phyloP scores from a whole-genome alignment of 495 filamentous ascomycete species.

The Aspergillus olivimuriae region DNA sequence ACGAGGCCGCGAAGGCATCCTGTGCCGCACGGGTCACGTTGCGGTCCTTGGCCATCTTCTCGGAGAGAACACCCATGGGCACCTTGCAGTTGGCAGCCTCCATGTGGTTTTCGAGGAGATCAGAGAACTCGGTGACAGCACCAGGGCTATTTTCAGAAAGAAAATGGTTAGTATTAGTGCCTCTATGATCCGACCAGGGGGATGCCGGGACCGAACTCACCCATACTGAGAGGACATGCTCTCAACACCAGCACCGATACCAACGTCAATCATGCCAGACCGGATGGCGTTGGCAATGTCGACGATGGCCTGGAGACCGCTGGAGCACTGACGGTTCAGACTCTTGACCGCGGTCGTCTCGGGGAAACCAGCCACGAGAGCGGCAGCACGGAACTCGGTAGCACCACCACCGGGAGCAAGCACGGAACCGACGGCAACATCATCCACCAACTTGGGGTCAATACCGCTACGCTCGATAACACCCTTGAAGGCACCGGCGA shows the following conservation, averaged over 20 bases:
- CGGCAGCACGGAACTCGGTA: slow-evolving; percentile 92
- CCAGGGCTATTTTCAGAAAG: slow-evolving; percentile 49
- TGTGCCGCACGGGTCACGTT: slow-evolving; percentile 65
- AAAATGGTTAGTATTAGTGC: neutral
- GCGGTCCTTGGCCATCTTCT: slow-evolving; percentile 88
- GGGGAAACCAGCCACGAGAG: slow-evolving; percentile 87
- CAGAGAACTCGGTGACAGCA: slow-evolving; percentile 91
- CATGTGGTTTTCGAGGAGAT: slow-evolving; percentile 75
- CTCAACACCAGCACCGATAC: slow-evolving; percentile 95
- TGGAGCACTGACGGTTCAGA: slow-evolving; percentile 88
- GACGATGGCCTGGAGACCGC: slow-evolving; percentile 80
- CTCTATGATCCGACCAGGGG: neutral
- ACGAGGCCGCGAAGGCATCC: slow-evolving; percentile 82
- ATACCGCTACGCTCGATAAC: slow-evolving; percentile 44
- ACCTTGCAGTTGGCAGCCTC: slow-evolving; percentile 96
- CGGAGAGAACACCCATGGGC: slow-evolving; percentile 91
- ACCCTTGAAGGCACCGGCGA: slow-evolving; percentile 74
- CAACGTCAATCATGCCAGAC: slow-evolving; percentile 89
- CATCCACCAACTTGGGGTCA: slow-evolving; percentile 19
- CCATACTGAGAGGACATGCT: slow-evolving; percentile 93
- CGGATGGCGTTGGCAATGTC: slow-evolving; percentile 90
- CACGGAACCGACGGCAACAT: slow-evolving; percentile 87
- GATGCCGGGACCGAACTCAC: slow-evolving; percentile 35
- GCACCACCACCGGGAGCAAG: slow-evolving; percentile 90
- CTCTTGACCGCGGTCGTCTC: slow-evolving; percentile 73